Base-by-base conservation (phyloP, 1,284 basidiomycete species). In the Boletus semigastroideus region DNA sequence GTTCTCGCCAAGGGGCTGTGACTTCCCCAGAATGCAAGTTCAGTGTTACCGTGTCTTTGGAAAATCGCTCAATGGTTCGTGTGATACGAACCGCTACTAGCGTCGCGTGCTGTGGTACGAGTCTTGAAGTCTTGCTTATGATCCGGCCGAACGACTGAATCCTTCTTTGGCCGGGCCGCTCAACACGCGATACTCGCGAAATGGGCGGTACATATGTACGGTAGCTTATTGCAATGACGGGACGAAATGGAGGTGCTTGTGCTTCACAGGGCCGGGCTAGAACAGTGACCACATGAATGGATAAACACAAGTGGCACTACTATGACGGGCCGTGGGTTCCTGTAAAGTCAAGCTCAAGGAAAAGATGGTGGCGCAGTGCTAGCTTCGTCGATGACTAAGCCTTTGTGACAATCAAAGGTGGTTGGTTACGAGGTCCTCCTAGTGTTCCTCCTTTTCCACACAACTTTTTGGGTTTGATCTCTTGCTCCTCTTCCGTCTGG, bases 91-190 rank as follows among this genome's bases (percentile, higher is more conserved):
- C 6, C 31, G 20, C 22, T 14, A 27, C 33, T 34, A 44, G 49
- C 40, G 30, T 48, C 16, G 31, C 30, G 16, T 40, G 25, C 37
- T 27, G 44, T 63, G 46, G 12, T 19, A 38, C 42, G 28, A 46
- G 47, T 34, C 39, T 22, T 5, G 12, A 49, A 46, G 42, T 12
- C 16, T 7, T 48, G 37, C 6, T 3, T 36, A 53, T 61, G 62
- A 56, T 63, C 61, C 64, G 61, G 53, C 64, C 64, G 59, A 31
- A 22, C 25, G 61, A 51, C 64, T 62, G 59, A 31, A 22, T 27
- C 22, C 19, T 25, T 33, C 31, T 28, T 33, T 36, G 40, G 41
- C 30, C 36, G 33, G 14, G 33, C 33, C 33, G 33, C 3, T 14
- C 33, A 34, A 14, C 16, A n/a, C 16, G 33, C 33, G 5, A 42